Evolutionary conservation across 345 rosid genomes (phyloP), one percentile per base, ranked within the genome.

Genomic region (Lepidium aucheri): DNA sequence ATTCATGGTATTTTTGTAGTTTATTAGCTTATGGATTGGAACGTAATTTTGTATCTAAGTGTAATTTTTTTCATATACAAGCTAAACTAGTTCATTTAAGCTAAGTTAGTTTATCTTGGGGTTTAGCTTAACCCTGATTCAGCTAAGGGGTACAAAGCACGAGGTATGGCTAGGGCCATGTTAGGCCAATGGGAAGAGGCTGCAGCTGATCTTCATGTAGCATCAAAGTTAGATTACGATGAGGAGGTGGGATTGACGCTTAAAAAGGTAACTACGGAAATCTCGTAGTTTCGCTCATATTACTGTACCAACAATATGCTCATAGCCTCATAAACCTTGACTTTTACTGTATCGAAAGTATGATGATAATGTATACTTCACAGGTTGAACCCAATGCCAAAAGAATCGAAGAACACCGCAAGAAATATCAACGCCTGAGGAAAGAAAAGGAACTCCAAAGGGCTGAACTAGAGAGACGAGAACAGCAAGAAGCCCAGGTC

Each of bases 321-420:
- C 43, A 22, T 26, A 60, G 58, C 55, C 41, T 69, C 51, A 38
- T 47, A 3, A 26, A 55, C 4, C 40, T 35, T 53, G 15, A 60
- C 4, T 35, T 53, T 5, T 70, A 39, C 4, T n/a, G 26, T 62
- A 70, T 34, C 35, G 2, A 26, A n/a, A 2, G 11, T 49, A 49
- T 49, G 53, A 45, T 67, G 5, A n/a, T 36, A 17, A 36, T 63
- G 43, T 9, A 18, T 65, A 52, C 50, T 65, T 28, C 65, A 49
- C 68, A 92, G 98, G 95, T 89, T 74, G 95, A 92, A 70, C 88
- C 90, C 51, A 92, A 89, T 69, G 88, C 74, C 30, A 83, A 74
- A 53, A 92, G 67, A 82, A 78, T 89, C 44, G 83, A 82, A 76
- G 95, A 87, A 74, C 96, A 89, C 67, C 83, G 64, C 40, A 82